Evolutionary conservation across 2,329 filamentous ascomycete species (phyloP).

Genomic region (Neobulgaria alba): DNA sequence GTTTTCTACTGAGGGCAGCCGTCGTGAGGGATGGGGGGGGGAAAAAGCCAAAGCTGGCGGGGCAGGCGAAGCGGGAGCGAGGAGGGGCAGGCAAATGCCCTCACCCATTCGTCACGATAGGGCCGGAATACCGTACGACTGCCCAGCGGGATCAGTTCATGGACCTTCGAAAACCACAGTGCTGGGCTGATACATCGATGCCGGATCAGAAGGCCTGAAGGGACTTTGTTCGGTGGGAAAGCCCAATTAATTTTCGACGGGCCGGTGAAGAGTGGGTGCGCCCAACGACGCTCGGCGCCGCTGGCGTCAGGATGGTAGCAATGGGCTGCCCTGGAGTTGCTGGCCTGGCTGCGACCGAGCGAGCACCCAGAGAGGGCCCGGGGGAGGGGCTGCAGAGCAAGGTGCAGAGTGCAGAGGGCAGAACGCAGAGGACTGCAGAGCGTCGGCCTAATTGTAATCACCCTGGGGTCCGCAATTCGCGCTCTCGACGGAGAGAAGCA

Average conservation of each 20-base stretch:
- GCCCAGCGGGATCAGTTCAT: conserved; percentile 6
- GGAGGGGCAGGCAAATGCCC: conserved; percentile 11
- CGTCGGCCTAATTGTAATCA: not conserved
- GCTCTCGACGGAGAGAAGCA: too few species aligned
- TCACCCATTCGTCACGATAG: conserved; percentile 7
- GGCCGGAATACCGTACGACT: conserved; percentile 14
- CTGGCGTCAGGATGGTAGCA: conserved; percentile 6
- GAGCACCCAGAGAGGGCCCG: conserved; percentile 1
- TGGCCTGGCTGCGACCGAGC: too few species aligned
- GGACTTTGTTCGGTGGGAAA: not conserved
- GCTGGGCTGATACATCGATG: conserved; percentile 6
- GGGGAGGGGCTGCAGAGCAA: not conserved
- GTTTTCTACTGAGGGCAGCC: conserved; percentile 21
- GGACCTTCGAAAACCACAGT: conserved; percentile 1
- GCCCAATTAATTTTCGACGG: not conserved
- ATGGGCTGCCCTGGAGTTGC: too few species aligned
- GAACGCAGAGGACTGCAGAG: not conserved
- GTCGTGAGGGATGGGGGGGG: conserved; percentile 19
- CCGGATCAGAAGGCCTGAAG: not conserved
- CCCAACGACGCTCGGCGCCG: conserved; percentile 6
- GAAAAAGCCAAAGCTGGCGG: conserved; percentile 22
- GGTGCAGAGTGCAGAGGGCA: too few species aligned
- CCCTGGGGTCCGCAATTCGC: not conserved
- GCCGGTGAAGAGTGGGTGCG: not conserved
- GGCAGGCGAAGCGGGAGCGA: conserved; percentile 9